phyloP scores from a whole-genome alignment of 371 early-diverging fungal species.

The Haplosporangium sp. region DNA sequence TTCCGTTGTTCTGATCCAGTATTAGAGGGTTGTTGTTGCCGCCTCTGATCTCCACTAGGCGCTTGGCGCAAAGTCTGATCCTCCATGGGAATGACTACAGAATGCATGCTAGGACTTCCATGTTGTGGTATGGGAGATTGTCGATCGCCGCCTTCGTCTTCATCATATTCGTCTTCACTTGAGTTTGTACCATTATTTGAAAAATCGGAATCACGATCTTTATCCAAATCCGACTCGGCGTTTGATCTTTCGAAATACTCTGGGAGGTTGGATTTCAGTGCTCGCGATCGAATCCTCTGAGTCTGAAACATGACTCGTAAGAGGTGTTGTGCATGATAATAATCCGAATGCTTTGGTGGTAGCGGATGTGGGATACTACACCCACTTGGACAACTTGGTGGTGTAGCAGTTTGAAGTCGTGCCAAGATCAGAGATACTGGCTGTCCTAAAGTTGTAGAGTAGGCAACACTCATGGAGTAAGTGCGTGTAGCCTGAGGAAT shows the following conservation, averaged over 20 bases:
- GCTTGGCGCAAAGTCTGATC: background rate
- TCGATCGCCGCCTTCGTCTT: background rate
- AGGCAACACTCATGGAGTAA: background rate
- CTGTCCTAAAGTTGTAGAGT: slow-evolving; percentile 16
- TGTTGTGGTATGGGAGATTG: background rate
- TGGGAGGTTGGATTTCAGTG: slow-evolving; percentile 21
- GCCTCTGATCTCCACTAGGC: background rate
- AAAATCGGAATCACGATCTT: slow-evolving; percentile 1
- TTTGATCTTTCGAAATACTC: slow-evolving; percentile 32
- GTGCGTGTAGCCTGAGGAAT: background rate
- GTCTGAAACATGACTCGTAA: slow-evolving; percentile 47
- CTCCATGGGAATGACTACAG: background rate
- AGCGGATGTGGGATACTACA: slow-evolving; percentile 29
- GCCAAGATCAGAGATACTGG: slow-evolving; percentile 47
- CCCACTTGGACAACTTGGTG: slow-evolving; percentile 46
- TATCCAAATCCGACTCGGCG: background rate
- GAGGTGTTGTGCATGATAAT: slow-evolving; percentile 53
- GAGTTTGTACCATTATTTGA: background rate
- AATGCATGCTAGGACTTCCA: too few relatives aligned
- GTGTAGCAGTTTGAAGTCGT: slow-evolving; percentile 34
- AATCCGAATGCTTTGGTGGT: slow-evolving; percentile 49
- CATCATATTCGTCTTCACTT: background rate
- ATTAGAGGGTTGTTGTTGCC: slow-evolving; percentile 3
- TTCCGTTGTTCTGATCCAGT: background rate
- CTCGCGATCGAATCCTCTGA: slow-evolving; percentile 30